Evolutionary conservation across 805 yeast genomes (phyloP), one percentile per base, ranked within the genome.

Genomic region (Yarrowia sp.): DNA sequence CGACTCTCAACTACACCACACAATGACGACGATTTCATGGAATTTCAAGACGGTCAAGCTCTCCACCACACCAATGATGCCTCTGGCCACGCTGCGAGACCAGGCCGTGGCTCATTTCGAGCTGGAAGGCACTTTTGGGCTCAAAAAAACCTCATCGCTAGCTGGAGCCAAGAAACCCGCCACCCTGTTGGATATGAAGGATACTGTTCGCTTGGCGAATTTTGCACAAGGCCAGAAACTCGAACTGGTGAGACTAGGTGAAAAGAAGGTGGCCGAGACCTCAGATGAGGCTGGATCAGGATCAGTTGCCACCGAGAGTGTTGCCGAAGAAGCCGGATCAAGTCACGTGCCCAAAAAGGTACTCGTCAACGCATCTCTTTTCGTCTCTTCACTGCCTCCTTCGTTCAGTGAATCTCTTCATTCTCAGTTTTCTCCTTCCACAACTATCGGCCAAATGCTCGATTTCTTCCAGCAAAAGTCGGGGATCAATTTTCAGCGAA

Each of bases 381-480:
- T 48, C 17, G 67, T 69, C 7, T 48, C 66, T 2, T 71, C 69
- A 15, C 51, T 68, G 41, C 70, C 73, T 3, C 66, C 70, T 9
- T 65, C 66, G 11, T 65, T 65, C 53, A 64, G 67, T 17, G 65
- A 66, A 13, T 32, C 63, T 13, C 64, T 71, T 14, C 53, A 67
- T 15, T 68, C 43, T 13, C 66, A 65, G n/a, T 72, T 72, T 47
- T 42, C 68, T 7, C 38, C 66, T 18, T 14, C 65, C 3, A 64
- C 70, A 1, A 61, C 72, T 2, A 38, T 72, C 4, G 69, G 71
- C 67, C 41, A 62, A 8, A 66, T 72, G n/a, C 66, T 72, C 13
- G 51, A 62, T 43, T 65, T 65, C 48, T 72, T 72, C 57, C 72
- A 72, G 48, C 43, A 43, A 8, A 60, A 48, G 9, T 65, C 69